phyloP scores from a whole-genome alignment of 2,329 filamentous ascomycete species.

The Emericellopsis atlantica region DNA sequence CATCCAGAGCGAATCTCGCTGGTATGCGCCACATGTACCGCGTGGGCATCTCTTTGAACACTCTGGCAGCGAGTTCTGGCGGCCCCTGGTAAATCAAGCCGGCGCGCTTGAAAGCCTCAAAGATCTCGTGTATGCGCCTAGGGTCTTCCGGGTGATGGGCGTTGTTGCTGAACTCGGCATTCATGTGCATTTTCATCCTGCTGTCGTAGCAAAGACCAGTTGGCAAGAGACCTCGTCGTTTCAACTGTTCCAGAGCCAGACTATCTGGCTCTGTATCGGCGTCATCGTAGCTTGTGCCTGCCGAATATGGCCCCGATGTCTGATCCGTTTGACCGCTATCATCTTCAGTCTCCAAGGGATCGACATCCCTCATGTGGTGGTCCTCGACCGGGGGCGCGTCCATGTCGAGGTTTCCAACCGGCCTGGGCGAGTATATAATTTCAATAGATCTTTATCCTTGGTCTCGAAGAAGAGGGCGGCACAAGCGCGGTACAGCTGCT shows the following conservation, averaged over 20 bases:
- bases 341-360: slow-evolving; percentile 4
- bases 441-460: no score
- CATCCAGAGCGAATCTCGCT: slow-evolving; percentile 61
- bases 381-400: slow-evolving; percentile 15
- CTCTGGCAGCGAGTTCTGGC: slow-evolving; percentile 37
- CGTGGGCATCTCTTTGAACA: slow-evolving; percentile 40
- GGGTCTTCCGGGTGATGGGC: slow-evolving; percentile 93
- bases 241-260: slow-evolving; percentile 22
- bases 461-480: no score
- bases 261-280: slow-evolving; percentile 22
- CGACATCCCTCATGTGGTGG: slow-evolving; percentile 27
- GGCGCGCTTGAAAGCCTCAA: slow-evolving; percentile 71
- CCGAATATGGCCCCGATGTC: background rate
- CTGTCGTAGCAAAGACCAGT: slow-evolving; percentile 84
- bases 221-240: slow-evolving; percentile 39
- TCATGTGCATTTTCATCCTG: slow-evolving; percentile 90
- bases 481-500: no score
- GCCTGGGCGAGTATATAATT: no score
- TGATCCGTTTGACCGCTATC: background rate
- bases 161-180: slow-evolving; percentile 59
- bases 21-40: slow-evolving; percentile 65
- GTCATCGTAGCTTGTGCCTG: slow-evolving; percentile 17
- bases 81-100: slow-evolving; percentile 60
- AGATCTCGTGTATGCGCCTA: slow-evolving; percentile 82
- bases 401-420: no score